Evolutionary conservation across 2,329 filamentous ascomycete genomes (phyloP).

Genomic region (Pseudophaeomoniella oleicola): DNA sequence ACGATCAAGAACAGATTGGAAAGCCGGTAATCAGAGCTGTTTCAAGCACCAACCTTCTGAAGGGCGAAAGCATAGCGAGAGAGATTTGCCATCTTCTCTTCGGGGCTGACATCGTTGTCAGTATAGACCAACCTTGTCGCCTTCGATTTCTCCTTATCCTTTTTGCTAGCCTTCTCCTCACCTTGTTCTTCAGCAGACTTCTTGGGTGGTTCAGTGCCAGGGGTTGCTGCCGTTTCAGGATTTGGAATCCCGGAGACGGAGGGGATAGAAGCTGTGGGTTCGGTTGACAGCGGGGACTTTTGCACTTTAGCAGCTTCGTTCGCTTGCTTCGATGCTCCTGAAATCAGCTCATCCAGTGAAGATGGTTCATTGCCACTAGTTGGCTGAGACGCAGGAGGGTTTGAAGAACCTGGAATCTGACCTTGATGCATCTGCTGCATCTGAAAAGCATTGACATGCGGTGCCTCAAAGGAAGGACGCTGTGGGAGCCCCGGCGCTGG

Average conservation of each 20-base stretch:
- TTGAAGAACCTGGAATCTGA: constrained; percentile 22
- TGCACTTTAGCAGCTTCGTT: constrained; percentile 20
- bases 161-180: constrained; percentile 52
- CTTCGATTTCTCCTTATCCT: constrained; percentile 52
- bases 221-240: constrained; percentile 14
- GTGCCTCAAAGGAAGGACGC: constrained; percentile 42
- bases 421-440: constrained; percentile 45
- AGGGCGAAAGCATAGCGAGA: constrained; percentile 58
- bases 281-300: constrained; percentile 9
- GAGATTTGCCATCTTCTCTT: constrained; percentile 75
- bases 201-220: too few relatives aligned
- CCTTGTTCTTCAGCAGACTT: constrained; percentile 26
- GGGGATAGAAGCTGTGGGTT: constrained; percentile 7
- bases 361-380: constrained; percentile 15
- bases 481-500: constrained; percentile 43
- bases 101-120: constrained; percentile 65
- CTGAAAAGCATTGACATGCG: constrained; percentile 36
- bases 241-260: constrained; percentile 6
- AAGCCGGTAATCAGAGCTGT: neutral
- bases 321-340: constrained; percentile 31
- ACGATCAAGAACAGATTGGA: neutral
- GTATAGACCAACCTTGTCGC: constrained; percentile 62
- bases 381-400: constrained; percentile 9
- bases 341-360: constrained; percentile 38
- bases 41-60: constrained; percentile 11